A percentile compares a stretch with the other conserved stretches of the same genome.
phyloP scores from a whole-genome alignment of 441 rosid genomes.

The Euphorbia celastroides region DNA sequence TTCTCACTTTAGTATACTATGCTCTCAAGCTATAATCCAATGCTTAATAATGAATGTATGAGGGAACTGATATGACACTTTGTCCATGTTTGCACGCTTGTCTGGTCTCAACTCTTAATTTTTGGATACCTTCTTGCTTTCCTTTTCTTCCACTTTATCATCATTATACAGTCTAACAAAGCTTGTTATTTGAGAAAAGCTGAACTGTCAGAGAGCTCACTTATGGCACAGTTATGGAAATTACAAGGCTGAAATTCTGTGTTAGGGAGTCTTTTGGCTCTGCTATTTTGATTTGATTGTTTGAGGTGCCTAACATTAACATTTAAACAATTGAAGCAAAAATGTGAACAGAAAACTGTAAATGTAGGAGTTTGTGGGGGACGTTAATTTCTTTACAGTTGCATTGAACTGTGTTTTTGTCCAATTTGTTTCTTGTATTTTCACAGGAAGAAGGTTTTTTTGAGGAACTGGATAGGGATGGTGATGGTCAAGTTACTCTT shows the following conservation, averaged over 20 bases:
- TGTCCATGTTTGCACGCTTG: neutral
- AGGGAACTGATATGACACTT: neutral
- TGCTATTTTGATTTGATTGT: neutral
- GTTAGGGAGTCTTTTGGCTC: neutral
- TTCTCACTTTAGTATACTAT: neutral
- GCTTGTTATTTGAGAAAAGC: no score
- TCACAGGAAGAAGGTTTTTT: constrained; percentile 87
- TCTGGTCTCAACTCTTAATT: neutral
- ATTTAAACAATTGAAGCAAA: neutral
- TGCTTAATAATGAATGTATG: neutral
- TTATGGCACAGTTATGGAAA: neutral
- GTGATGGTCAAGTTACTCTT: constrained; percentile 90
- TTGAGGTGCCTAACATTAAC: neutral
- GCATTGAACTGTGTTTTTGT: constrained; percentile 6
- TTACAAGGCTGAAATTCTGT: neutral
- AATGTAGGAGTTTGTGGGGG: neutral
- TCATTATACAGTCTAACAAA: neutral
- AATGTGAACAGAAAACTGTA: neutral
- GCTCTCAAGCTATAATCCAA: neutral
- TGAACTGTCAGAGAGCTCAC: neutral
- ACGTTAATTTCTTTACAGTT: neutral
- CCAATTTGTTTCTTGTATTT: constrained; percentile 13
- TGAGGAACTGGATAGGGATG: constrained; percentile 95
- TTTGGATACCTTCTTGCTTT: neutral
- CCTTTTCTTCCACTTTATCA: neutral